These are phyloP conservation scores for Curvularia hawaiiensis DNA, from an alignment of 2,329 filamentous ascomycete species.

Conservation along the genomic window DNA sequence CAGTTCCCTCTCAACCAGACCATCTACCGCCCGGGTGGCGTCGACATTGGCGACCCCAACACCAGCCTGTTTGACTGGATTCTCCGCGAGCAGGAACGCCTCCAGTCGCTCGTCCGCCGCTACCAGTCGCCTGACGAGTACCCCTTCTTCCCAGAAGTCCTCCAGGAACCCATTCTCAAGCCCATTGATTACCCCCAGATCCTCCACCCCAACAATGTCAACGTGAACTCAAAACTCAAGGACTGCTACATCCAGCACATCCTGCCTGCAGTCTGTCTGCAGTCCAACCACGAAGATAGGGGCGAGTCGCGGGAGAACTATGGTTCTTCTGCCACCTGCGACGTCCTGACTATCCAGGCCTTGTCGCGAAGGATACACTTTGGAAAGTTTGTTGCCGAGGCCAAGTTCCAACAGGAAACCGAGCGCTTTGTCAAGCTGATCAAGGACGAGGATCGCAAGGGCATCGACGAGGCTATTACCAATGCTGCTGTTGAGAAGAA, in stretches of 20 bases:
- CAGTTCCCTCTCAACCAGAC: constrained; percentile 92
- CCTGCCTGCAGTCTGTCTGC: constrained; percentile 80
- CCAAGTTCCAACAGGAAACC: constrained; percentile 85
- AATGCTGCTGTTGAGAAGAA: constrained; percentile 87
- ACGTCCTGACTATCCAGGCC: constrained; percentile 88
- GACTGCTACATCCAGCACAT: constrained; percentile 81
- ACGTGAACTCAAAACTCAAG: constrained; percentile 88
- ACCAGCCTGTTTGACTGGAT: constrained; percentile 95
- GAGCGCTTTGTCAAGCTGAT: constrained; percentile 84
- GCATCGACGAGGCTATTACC: constrained; percentile 89
- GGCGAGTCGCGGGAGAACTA: constrained; percentile 93
- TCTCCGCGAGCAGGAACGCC: constrained; percentile 82
- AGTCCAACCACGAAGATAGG: constrained; percentile 76
- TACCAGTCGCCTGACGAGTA: constrained; percentile 97
- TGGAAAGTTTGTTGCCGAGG: constrained; percentile 97
- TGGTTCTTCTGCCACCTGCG: constrained; percentile 86
- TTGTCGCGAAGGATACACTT: constrained; percentile 92
- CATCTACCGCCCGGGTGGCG: constrained; percentile 82
- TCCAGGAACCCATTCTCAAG: constrained; percentile 82
- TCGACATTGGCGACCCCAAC: constrained; percentile 73
- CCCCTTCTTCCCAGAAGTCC: constrained; percentile 86
- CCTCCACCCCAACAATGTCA: constrained; percentile 85
- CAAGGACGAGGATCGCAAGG: constrained; percentile 75
- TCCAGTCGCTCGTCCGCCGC: constrained; percentile 91
- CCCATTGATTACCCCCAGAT: constrained; percentile 87